phyloP scores from a whole-genome alignment of 257 asterid species.

The Capsicum baccatum region DNA sequence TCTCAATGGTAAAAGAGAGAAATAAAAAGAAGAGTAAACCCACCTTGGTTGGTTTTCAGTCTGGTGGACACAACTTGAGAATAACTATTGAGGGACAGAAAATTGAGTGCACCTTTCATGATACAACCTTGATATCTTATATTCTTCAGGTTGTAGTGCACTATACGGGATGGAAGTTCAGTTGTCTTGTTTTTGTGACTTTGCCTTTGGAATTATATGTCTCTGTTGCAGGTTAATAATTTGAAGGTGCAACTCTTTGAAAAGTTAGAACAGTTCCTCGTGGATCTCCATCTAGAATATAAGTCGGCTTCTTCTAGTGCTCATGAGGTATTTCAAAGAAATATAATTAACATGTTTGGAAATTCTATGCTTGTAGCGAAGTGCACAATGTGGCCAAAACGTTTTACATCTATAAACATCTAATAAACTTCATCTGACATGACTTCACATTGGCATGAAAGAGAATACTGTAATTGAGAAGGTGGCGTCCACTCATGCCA shows the following conservation, averaged over 20 bases:
- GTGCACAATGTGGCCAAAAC: slow-evolving; percentile 9
- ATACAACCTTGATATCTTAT: not conserved
- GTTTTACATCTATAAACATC: slow-evolving; percentile 1
- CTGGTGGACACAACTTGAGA: slow-evolving; percentile 19
- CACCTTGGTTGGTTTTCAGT: not conserved
- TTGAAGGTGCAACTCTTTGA: slow-evolving; percentile 89
- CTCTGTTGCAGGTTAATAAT: slow-evolving; percentile 67
- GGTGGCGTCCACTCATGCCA: slow-evolving; percentile 19
- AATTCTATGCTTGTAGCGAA: slow-evolving; percentile 1
- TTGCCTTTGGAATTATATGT: not conserved
- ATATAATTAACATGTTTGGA: slow-evolving; percentile 23
- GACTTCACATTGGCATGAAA: not conserved
- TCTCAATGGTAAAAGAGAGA: not conserved
- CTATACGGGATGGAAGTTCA: not conserved
- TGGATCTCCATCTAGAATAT: slow-evolving; percentile 75
- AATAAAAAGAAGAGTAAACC: not conserved
- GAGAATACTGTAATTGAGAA: not conserved
- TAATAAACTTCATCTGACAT: not conserved
- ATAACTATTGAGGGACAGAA: slow-evolving; percentile 16
- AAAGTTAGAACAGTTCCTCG: slow-evolving; percentile 90
- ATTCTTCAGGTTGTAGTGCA: slow-evolving; percentile 9
- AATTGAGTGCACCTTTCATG: not conserved
- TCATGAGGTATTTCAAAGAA: slow-evolving; percentile 68
- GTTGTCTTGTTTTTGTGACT: slow-evolving; percentile 15
- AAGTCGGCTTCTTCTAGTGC: slow-evolving; percentile 51